phyloP scores from a whole-genome alignment of 73 alveolate species.

The Paramecium tetraurelia region DNA sequence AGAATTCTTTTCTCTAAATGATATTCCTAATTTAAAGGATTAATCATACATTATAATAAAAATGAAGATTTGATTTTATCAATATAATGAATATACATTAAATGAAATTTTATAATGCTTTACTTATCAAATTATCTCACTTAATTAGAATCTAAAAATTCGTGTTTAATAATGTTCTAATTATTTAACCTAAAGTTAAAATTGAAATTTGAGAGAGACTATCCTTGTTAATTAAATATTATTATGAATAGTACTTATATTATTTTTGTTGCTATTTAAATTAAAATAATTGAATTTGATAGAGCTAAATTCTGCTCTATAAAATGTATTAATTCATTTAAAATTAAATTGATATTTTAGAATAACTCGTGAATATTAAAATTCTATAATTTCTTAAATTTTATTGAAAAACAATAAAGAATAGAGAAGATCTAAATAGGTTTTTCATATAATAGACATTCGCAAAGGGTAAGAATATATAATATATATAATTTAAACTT shows the following conservation, averaged over 20 bases:
- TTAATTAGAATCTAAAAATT: no score
- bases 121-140: not conserved
- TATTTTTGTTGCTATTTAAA: no score
- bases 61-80: not conserved
- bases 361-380: not conserved
- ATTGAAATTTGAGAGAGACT: not conserved
- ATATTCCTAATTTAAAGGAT: conserved; percentile 1
- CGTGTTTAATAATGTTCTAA: not conserved
- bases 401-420: no score
- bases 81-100: not conserved
- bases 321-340: not conserved
- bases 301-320: no score
- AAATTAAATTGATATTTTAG: not conserved
- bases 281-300: no score
- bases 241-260: not conserved
- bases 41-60: not conserved
- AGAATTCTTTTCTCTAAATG: not conserved
- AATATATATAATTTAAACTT: no score
- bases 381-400: no score
- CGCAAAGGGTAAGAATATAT: not conserved
- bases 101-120: no score
- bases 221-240: no score
- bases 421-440: no score
- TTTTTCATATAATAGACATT: no score
- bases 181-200: no score